Conservation (phyloP, 805 yeast genomes). For the Lachancea nothofagi region DNA sequence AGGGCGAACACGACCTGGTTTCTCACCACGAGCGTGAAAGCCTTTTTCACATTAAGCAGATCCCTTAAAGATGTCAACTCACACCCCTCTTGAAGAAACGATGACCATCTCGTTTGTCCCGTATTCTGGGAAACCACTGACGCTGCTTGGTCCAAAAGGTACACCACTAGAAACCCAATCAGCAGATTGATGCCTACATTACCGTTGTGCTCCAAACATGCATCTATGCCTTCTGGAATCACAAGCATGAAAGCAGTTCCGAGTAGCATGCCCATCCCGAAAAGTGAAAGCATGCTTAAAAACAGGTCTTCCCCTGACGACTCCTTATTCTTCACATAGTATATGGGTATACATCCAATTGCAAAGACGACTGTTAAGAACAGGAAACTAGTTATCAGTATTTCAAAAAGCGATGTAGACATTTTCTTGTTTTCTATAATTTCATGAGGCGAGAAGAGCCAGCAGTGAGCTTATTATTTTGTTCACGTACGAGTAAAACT, state of each 20-base stretch:
- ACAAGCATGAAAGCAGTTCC: slow-evolving; percentile 51
- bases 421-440: neutral
- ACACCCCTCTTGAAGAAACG: slow-evolving; percentile 3
- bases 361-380: slow-evolving; percentile 24
- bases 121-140: neutral
- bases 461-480: neutral
- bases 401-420: slow-evolving; percentile 4
- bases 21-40: slow-evolving; percentile 30
- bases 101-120: neutral
- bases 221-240: slow-evolving; percentile 53
- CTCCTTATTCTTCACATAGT: slow-evolving; percentile 16
- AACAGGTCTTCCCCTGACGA: slow-evolving; percentile 15
- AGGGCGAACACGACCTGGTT: slow-evolving; percentile 54
- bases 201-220: slow-evolving; percentile 30
- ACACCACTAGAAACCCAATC: slow-evolving; percentile 46
- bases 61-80: slow-evolving; percentile 16
- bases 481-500: no score
- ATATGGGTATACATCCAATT: slow-evolving; percentile 28
- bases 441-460: neutral
- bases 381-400: slow-evolving; percentile 15
- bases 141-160: slow-evolving; percentile 39
- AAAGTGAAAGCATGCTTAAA: slow-evolving; percentile 38
- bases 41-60: slow-evolving; percentile 20
- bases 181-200: slow-evolving; percentile 44
- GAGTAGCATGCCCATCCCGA: slow-evolving; percentile 51